phyloP scores from a whole-genome alignment of 495 filamentous ascomycete species.

The Aspergillus coremiiformis region DNA sequence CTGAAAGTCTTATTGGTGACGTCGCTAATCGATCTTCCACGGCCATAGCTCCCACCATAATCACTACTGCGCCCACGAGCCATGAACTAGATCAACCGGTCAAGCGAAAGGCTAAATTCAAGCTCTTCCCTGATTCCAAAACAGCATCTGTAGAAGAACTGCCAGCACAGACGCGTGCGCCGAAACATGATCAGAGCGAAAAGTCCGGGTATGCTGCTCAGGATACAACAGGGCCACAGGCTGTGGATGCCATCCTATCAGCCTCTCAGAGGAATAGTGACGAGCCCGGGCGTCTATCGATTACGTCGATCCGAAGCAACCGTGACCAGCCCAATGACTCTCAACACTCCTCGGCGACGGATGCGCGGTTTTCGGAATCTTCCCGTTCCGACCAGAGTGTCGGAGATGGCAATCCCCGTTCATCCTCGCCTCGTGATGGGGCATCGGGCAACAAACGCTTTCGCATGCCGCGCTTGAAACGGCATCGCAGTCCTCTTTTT shows the following conservation, averaged over 20 bases:
- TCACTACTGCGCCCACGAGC: conserved; percentile 83
- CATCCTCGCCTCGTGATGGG: conserved; percentile 23
- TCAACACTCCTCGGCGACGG: conserved; percentile 57
- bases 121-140: conserved; percentile 24
- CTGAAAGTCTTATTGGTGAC: not conserved
- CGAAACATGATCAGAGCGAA: conserved; percentile 9
- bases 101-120: conserved; percentile 44
- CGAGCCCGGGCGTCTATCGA: conserved; percentile 55
- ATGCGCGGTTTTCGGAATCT: conserved; percentile 77
- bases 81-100: conserved; percentile 45
- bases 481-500: conserved; percentile 78
- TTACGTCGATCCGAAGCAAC: conserved; percentile 41
- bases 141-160: conserved; percentile 32
- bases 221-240: conserved; percentile 29
- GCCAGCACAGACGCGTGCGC: conserved; percentile 9
- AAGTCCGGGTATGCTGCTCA: conserved; percentile 20
- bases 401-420: conserved; percentile 53
- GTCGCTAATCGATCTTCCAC: not conserved
- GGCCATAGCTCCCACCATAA: conserved; percentile 72
- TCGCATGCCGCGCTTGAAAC: conserved; percentile 71
- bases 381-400: conserved; percentile 84
- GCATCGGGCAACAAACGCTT: conserved; percentile 64
- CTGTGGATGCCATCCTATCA: conserved; percentile 35
- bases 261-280: conserved; percentile 55
- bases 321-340: conserved; percentile 61